Base-by-base conservation (phyloP, 768 basidiomycete genomes). In the Boletus insuetus region DNA sequence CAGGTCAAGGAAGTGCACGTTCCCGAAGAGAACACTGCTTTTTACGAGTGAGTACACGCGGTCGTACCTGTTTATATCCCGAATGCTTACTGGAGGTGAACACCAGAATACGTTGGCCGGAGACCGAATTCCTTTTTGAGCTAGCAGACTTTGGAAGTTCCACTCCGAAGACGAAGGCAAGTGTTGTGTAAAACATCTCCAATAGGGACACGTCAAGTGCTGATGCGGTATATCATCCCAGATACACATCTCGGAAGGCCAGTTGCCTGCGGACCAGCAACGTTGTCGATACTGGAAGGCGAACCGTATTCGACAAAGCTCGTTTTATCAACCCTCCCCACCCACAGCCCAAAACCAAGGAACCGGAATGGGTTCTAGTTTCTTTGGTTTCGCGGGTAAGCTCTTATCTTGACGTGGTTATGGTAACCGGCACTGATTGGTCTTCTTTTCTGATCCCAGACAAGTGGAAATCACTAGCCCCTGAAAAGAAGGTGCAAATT, bases 251-350 rank as follows among this genome's bases (percentile, higher is more conserved):
- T 58, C 68, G 11, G 68, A 69, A 10, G 64, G 60, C 17, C 62
- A 68, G 19, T 37, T 66, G 4, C 6, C 58, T 17, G 42, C 59
- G 0, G 65, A 58, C 45, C 56, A 64, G 11, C 68, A 69, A 56
- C 68, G 68, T 32, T 66, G 64, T 44, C 62, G 68, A 38, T 69
- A 55, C 68, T 69, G 68, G 68, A 69, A 53, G 34, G 68, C 68
- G 11, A 70, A 53, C 35, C 68, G 68, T 20, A 59, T 64, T 51
- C 64, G 68, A 37, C 68, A 69, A 46, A 31, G 13, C 40, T 69
- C 68, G 12, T 69, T 70, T 55, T 69, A 69, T 48, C 68, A 68
- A 46, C 53, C 65, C 42, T 61, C 68, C 0, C 1, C 66, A 16
- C 9, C 64, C 22, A 6, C 53, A 3, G 3, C 58, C 31, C 52